Evolutionary conservation across 257 asterid species (phyloP).

Genomic region (Solanum chmielewskii): DNA sequence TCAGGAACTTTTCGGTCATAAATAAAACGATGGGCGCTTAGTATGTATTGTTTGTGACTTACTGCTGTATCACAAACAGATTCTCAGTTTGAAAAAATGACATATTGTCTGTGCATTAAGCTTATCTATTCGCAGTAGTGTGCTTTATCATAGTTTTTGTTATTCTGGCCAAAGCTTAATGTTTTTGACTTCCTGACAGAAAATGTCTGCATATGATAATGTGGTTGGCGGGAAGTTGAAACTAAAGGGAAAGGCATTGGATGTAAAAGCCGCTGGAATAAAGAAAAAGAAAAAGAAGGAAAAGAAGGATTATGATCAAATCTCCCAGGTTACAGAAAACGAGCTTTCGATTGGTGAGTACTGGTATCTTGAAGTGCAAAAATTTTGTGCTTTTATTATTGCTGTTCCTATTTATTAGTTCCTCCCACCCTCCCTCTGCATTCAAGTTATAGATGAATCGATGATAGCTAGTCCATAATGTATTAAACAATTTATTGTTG

Average conservation of each 20-base stretch:
- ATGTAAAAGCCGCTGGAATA: slow-evolving; percentile 60
- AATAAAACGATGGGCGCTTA: background rate
- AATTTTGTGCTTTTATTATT: background rate
- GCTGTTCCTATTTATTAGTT: background rate
- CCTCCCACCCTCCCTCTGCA: background rate
- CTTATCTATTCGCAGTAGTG: background rate
- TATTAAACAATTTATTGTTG: background rate
- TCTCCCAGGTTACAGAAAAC: slow-evolving; percentile 24
- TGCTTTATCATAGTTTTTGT: background rate
- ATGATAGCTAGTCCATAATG: background rate
- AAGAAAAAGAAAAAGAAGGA: slow-evolving; percentile 63
- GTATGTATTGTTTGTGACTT: background rate
- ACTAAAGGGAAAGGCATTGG: slow-evolving; percentile 92
- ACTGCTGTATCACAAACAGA: background rate
- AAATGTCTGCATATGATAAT: slow-evolving; percentile 76
- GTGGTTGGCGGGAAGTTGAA: slow-evolving; percentile 81
- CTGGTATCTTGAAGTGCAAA: background rate
- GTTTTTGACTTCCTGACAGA: slow-evolving; percentile 5
- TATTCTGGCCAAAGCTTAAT: background rate
- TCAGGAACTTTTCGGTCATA: background rate
- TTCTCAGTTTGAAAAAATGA: background rate
- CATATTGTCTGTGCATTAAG: background rate
- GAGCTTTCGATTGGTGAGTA: slow-evolving; percentile 15
- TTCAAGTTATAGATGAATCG: background rate
- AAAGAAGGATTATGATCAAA: slow-evolving; percentile 40